Evolutionary conservation across 257 asterid species (phyloP).

Genomic region (Capsicum chinense): DNA sequence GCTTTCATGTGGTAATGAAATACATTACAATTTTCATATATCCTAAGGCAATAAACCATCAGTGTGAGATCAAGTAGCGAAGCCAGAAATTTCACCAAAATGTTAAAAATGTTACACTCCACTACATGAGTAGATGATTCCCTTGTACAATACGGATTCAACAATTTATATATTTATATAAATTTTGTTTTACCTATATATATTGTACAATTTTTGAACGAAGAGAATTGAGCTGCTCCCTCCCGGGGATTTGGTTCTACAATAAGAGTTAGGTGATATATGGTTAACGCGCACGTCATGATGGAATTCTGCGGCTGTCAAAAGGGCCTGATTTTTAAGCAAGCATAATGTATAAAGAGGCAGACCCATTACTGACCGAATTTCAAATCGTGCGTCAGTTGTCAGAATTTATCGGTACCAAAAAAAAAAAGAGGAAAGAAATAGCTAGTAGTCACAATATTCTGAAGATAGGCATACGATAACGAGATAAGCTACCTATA

Average conservation of each 20-base stretch:
- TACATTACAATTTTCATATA: not conserved
- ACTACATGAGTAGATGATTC: not conserved
- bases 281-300: not conserved
- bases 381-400: too few species aligned
- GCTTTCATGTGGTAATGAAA: not conserved
- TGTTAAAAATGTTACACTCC: not conserved
- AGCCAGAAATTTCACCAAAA: not conserved
- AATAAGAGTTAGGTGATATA: not conserved
- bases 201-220: not conserved
- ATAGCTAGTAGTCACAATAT: too few species aligned
- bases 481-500: too few species aligned
- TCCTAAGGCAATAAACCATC: not conserved
- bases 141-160: not conserved
- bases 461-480: too few species aligned
- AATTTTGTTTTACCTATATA: not conserved
- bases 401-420: too few species aligned
- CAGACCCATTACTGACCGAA: too few species aligned
- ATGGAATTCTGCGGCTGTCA: not conserved
- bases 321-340: too few species aligned
- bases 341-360: too few species aligned
- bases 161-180: not conserved
- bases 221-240: not conserved
- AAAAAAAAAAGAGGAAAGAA: too few species aligned
- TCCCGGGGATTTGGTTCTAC: not conserved
- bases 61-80: not conserved